Base-by-base conservation (phyloP, 805 yeast species). In the Komagataella populi region DNA sequence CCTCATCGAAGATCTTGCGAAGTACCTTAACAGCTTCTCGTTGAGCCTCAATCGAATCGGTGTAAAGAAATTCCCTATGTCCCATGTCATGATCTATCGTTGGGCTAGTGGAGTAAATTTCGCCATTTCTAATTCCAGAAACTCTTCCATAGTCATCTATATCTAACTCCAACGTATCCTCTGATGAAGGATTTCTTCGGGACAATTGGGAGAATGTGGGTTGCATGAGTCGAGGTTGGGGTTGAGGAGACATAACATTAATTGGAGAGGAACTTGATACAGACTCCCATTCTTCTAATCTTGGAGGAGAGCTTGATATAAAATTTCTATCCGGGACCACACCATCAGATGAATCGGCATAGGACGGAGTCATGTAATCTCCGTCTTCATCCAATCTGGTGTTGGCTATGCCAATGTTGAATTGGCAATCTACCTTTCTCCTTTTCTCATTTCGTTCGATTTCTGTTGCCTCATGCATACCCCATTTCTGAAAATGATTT, bases 91-190 rank as follows among this genome's bases (percentile, higher is more conserved):
- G 39, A 30, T 30, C 39, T 30, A 10, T 30, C 10, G 39, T 30
- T 12, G 39, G 39, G 12, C 39, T 30, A 10, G 39, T 30, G 5
- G 39, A 30, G n/a, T 30, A 30, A 6, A 30, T 12, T 30, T 30
- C 39, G 8, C 39, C n/a, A 30, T 30, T 30, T 7, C 57, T 53
- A 23, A 66, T 56, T 1, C 71, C 71, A 47, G 59, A 64, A 3
- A 67, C 70, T 46, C 65, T 57, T 6, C 70, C 70, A 52, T 76
- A 76, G 49, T 69, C 65, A 56, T 78, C 83, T 24, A 78, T 67
- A 0, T 81, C 82, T n/a, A 24, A 22, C 12, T 4, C 45, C n/a
- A 6, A 50, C 48, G 3, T 43, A 12, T 48, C 51, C 47, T 47
- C 59, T 53, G 36, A 17, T 2, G 48, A 23, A 10, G 44, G 45